phyloP scores from a whole-genome alignment of 2,329 filamentous ascomycete genomes.

The Trichophaea hybrida region DNA sequence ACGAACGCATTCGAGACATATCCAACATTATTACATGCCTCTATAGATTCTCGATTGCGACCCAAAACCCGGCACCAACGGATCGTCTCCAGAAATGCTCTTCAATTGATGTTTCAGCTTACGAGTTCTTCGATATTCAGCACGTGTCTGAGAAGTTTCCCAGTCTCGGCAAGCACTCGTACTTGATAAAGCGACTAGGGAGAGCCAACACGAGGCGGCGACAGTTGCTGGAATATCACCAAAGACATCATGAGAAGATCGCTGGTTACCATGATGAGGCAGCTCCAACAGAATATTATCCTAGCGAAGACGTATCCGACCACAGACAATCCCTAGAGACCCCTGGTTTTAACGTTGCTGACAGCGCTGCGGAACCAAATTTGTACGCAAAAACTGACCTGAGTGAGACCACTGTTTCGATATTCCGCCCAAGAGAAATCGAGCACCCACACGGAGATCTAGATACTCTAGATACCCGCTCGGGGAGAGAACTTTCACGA shows the following conservation, averaged over 20 bases:
- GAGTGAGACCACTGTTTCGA: no score
- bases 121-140: conserved; percentile 26
- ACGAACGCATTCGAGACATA: not conserved
- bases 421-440: no score
- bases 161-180: conserved; percentile 1
- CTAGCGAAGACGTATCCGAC: no score
- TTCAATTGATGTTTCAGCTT: conserved; percentile 27
- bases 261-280: no score
- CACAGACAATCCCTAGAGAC: no score
- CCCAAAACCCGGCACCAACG: conserved; percentile 29
- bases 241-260: conserved; percentile 30
- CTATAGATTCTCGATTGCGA: conserved; percentile 29
- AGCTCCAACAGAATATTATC: no score
- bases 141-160: conserved; percentile 18
- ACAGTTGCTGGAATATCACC: conserved; percentile 29
- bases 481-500: no score
- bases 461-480: no score
- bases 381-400: no score
- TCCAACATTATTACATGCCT: conserved; percentile 26
- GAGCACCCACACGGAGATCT: no score
- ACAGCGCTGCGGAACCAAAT: no score
- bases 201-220: conserved; percentile 28
- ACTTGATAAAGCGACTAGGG: conserved; percentile 27
- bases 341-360: no score
- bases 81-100: conserved; percentile 27